Base-by-base conservation (phyloP, 2,329 filamentous ascomycete genomes). In the Celoporthe dispersa region DNA sequence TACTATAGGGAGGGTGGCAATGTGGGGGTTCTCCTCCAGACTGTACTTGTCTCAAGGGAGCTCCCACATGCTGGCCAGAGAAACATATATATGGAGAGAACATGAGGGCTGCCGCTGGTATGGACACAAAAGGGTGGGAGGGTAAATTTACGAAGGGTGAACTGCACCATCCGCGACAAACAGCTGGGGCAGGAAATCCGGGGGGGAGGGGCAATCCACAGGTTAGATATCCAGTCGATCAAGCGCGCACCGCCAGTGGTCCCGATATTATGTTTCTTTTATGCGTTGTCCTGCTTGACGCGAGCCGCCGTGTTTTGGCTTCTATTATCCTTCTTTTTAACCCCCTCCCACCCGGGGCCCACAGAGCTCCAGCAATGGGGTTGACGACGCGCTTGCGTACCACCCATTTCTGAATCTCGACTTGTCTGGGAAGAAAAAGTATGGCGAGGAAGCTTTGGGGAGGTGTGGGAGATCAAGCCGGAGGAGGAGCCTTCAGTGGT, bases 171-270 rank as follows among this genome's bases (percentile, higher is more conserved):
- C 9, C 33, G 22, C 33, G 22, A n/a, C 33, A 60, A 37, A 2
- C 2, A 37, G 33, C 57, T 9, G 2, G 33, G 33, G 57, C 44
- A 22, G 8, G 5, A n/a, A 48, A n/a, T n/a, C 19, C 22, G 22
- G 22, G 3, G 16, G 14, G 2, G n/a, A 28, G 19, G 16, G 12
- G 25, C 8, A 12, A 51, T 64, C 28, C 28, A 37, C 39, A 48
- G 41, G 63, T 51, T 51, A 35, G 63, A 65, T 65, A 25, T 65
- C 33, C 63, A 55, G 63, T 65, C 63, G 63, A 65, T 65, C 63
- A 25, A 12, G 63, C n/a, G 62, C 22, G 62, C 41, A 25, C n/a
- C 25, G 31, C 7, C 63, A 55, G 22, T 37, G n/a, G 19, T n/a
- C 41, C 63, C 44, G n/a, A 44, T 25, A 28, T 19, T n/a, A 19